Evolutionary conservation across 441 rosid species (phyloP).

Genomic region (Gossypium laxum): DNA sequence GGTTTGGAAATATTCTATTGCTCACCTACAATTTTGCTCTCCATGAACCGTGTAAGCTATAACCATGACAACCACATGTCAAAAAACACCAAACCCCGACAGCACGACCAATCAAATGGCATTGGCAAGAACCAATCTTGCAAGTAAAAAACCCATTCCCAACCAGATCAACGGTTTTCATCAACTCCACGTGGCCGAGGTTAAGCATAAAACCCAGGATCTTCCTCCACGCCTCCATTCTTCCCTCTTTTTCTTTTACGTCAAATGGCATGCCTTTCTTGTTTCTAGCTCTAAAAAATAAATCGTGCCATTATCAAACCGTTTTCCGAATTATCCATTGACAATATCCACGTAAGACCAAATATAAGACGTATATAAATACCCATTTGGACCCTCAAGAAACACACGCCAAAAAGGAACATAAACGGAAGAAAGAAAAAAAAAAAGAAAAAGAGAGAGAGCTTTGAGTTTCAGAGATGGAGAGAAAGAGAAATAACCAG

Average conservation of each 20-base stretch:
- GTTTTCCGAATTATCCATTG: slow-evolving; percentile 21
- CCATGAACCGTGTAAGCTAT: slow-evolving; percentile 6
- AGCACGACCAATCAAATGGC: slow-evolving; percentile 1
- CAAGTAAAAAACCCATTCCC: neutral
- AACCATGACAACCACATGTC: slow-evolving; percentile 11
- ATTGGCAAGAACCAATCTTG: slow-evolving; percentile 8
- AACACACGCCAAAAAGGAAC: neutral
- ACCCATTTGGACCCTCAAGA: slow-evolving; percentile 3
- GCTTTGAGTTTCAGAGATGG: slow-evolving; percentile 6
- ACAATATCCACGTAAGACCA: slow-evolving; percentile 19
- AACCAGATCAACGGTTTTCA: slow-evolving; percentile 13
- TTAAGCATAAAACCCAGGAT: slow-evolving; percentile 19
- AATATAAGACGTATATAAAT: neutral
- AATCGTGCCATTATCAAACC: slow-evolving; percentile 9
- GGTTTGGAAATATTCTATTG: neutral
- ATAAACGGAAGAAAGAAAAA: neutral
- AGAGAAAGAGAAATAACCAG: neutral
- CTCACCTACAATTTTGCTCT: neutral
- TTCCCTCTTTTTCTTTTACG: neutral
- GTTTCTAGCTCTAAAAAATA: neutral
- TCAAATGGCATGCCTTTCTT: slow-evolving; percentile 1
- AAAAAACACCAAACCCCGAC: neutral
- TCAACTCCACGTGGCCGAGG: slow-evolving; percentile 12
- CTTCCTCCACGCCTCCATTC: neutral
- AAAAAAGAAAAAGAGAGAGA: no score